Conservation (phyloP, 768 basidiomycete genomes). For the Candolleomyces efflorescens region DNA sequence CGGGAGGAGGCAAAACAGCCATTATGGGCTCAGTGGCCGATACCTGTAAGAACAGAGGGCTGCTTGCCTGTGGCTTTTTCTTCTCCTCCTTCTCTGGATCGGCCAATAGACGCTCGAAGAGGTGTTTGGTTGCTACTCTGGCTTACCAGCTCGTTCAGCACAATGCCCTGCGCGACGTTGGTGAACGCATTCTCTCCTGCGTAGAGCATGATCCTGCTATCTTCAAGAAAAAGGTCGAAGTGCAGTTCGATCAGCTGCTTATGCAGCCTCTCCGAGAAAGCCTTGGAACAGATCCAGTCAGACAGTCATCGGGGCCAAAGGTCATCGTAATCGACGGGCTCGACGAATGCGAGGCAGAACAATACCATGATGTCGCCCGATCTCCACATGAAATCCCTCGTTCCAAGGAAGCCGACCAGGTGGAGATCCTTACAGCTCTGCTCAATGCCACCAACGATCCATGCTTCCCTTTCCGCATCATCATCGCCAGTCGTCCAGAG, state of each 20-base stretch:
- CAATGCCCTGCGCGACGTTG: not conserved
- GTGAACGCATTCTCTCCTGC: not conserved
- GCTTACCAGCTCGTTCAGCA: not conserved
- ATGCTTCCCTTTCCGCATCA: not conserved
- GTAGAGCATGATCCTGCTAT: not conserved
- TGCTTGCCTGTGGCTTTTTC: constrained; percentile 9
- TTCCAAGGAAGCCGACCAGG: not conserved
- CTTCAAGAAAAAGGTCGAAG: not conserved
- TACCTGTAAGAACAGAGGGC: not conserved
- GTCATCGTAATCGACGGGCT: constrained; percentile 10
- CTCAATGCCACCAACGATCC: not conserved
- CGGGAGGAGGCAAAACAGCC: constrained; percentile 10
- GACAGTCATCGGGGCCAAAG: too few relatives aligned
- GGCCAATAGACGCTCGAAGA: not conserved
- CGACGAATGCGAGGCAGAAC: constrained; percentile 7
- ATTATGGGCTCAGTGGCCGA: constrained; percentile 7
- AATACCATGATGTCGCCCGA: not conserved
- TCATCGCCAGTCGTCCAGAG: constrained; percentile 8
- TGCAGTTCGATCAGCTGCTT: not conserved
- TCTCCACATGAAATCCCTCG: not conserved
- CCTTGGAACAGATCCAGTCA: too few relatives aligned
- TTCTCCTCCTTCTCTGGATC: constrained; percentile 5
- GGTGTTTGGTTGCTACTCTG: not conserved
- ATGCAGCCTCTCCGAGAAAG: not conserved
- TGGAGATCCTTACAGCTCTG: constrained; percentile 3